Conservation (phyloP, 805 yeast genomes). For the Hanseniaspora meyeri region DNA sequence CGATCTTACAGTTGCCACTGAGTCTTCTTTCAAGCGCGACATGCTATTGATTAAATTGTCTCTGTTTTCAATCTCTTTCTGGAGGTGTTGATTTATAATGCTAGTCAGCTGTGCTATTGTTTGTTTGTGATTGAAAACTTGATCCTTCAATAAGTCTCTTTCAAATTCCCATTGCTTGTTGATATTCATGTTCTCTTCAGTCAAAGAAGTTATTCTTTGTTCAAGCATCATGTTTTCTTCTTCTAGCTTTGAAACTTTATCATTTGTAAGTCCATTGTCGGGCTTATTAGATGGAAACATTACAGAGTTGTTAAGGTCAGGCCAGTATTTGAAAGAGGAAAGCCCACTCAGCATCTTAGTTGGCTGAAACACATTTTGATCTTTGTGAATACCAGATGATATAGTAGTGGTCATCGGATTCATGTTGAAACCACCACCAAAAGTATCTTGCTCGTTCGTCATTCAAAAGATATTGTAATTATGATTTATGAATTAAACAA, state of each 20-base stretch:
- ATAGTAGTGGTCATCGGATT: not conserved
- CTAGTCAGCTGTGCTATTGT: not conserved
- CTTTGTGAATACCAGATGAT: not conserved
- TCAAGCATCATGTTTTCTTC: not conserved
- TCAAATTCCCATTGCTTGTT: not conserved
- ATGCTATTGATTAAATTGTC: not conserved
- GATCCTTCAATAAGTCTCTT: not conserved
- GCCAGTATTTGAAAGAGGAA: not conserved
- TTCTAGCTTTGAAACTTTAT: not conserved
- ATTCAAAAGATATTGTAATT: not conserved
- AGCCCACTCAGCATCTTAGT: slow-evolving; percentile 1
- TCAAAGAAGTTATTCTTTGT: not conserved
- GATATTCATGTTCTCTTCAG: not conserved
- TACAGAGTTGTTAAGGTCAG: not conserved
- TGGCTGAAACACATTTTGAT: not conserved
- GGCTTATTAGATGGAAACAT: not conserved
- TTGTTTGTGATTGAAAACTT: not conserved
- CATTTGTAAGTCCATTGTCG: not conserved
- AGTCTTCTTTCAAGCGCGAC: not conserved
- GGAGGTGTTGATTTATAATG: not conserved
- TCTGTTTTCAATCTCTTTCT: slow-evolving; percentile 5
- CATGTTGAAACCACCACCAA: not conserved
- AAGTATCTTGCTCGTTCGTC: not conserved
- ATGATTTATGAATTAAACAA: too few species aligned
- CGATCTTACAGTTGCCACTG: not conserved